Evolutionary conservation across 2,329 filamentous ascomycete genomes (phyloP).

Genomic region (Cladosporium sp.): DNA sequence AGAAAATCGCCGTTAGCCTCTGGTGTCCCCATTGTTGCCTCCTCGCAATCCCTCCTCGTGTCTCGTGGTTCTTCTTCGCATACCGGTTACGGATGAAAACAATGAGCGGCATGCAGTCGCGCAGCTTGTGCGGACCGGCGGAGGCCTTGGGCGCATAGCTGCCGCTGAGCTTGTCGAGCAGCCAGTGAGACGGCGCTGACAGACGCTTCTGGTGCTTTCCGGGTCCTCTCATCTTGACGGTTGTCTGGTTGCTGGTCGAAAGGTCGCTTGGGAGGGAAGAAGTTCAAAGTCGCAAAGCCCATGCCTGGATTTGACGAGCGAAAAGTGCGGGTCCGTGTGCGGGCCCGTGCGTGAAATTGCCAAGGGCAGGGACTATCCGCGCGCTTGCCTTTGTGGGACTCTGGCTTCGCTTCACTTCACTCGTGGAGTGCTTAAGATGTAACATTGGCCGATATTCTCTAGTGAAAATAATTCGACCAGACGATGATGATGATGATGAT

Average conservation of each 20-base stretch:
- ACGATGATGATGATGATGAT: no score
- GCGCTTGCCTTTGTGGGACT: no score
- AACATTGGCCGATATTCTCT: no score
- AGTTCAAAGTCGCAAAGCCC: slow-evolving; percentile 8
- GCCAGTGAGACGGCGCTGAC: slow-evolving; percentile 98
- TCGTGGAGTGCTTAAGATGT: no score
- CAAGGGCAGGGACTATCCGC: no score
- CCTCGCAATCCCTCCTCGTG: not conserved
- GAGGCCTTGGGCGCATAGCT: slow-evolving; percentile 63
- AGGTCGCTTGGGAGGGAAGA: slow-evolving; percentile 8
- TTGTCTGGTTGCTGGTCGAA: slow-evolving; percentile 21
- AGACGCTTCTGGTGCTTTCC: slow-evolving; percentile 94
- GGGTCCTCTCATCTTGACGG: slow-evolving; percentile 60
- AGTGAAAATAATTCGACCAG: no score
- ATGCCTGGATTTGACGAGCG: slow-evolving; percentile 4
- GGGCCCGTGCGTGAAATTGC: not conserved
- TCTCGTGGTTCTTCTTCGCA: slow-evolving; percentile 19
- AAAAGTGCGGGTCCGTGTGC: slow-evolving; percentile 11
- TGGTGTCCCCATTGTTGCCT: not conserved
- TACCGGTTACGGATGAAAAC: slow-evolving; percentile 86
- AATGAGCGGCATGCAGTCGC: slow-evolving; percentile 97
- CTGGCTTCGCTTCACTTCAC: no score
- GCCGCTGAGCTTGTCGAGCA: slow-evolving; percentile 98
- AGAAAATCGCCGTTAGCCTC: slow-evolving; percentile 14
- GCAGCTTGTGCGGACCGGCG: slow-evolving; percentile 96